Evolutionary conservation across 176 grass and related monocot species (phyloP).

Genomic region (Thinopyrum elongatum): DNA sequence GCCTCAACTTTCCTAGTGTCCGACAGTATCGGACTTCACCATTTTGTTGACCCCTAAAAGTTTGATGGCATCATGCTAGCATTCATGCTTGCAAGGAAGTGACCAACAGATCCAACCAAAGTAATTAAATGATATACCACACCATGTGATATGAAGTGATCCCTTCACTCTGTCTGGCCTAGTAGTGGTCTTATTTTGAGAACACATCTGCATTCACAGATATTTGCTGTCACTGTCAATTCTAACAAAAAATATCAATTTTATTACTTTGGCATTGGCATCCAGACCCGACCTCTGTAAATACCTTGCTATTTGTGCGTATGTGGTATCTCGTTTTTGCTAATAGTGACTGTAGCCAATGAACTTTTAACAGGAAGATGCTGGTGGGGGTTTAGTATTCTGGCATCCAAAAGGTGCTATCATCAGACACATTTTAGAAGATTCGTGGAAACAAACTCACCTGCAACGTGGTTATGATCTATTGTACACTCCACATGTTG

Average conservation of each 20-base stretch:
- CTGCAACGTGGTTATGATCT: slow-evolving; percentile 80
- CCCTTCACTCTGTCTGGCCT: not conserved
- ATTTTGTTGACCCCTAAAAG: not conserved
- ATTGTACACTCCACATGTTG: slow-evolving; percentile 92
- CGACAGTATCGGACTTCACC: not conserved
- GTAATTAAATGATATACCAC: not conserved
- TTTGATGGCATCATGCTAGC: not conserved
- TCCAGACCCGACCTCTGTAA: not conserved
- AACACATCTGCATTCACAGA: not conserved
- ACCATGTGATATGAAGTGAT: not conserved
- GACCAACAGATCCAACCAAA: not conserved
- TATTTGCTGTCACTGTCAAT: not conserved
- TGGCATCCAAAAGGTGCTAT: slow-evolving; percentile 96
- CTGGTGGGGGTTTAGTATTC: slow-evolving; percentile 94
- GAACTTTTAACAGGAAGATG: slow-evolving; percentile 72
- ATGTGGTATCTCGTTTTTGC: not conserved
- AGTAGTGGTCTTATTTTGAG: not conserved
- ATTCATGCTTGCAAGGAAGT: not conserved
- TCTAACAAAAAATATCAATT: not conserved
- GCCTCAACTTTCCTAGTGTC: not conserved
- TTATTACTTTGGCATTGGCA: not conserved
- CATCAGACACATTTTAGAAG: slow-evolving; percentile 85
- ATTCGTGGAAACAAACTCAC: slow-evolving; percentile 93
- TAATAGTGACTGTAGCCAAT: slow-evolving; percentile 5
- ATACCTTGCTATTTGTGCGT: not conserved